Percentiles rank a stretch among this genome's conserved stretches.
phyloP scores from a whole-genome alignment of 2,329 filamentous ascomycete genomes.

The Colletotrichum orchidophilum region DNA sequence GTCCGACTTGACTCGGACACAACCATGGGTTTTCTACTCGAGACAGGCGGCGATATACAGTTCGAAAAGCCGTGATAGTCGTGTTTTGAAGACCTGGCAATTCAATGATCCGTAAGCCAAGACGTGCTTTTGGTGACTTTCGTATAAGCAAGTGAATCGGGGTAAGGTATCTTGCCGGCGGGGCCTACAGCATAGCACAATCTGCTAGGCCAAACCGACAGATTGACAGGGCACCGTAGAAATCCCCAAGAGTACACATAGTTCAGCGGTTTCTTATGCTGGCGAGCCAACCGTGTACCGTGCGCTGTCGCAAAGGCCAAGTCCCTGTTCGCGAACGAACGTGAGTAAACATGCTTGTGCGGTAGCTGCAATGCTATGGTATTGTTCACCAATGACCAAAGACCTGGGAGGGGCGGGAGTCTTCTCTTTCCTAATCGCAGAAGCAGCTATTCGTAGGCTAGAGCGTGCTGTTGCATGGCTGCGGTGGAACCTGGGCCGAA shows the following conservation, averaged over 20 bases:
- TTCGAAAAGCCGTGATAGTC: too few species aligned
- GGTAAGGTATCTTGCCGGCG: too few species aligned
- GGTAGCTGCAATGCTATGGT: not conserved
- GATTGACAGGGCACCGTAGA: not conserved
- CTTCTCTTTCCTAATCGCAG: not conserved
- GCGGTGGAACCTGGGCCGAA: not conserved
- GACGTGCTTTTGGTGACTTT: too few species aligned
- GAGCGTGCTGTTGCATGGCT: not conserved
- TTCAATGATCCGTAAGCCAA: too few species aligned
- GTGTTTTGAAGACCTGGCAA: too few species aligned
- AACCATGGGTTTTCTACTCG: not conserved
- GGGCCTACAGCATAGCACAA: too few species aligned
- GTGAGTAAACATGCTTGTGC: not conserved
- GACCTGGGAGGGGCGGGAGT: not conserved
- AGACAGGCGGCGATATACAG: too few species aligned
- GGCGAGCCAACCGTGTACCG: not conserved
- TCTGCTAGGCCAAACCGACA: not conserved
- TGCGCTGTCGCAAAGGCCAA: not conserved
- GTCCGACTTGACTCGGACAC: not conserved
- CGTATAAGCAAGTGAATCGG: too few species aligned
- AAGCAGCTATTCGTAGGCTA: not conserved
- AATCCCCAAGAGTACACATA: not conserved
- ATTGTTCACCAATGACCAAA: not conserved
- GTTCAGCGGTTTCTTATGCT: not conserved
- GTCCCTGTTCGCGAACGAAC: not conserved